Evolutionary conservation across 495 filamentous ascomycete genomes (phyloP), one percentile per base, ranked within the genome.

Genomic region (Aspergillus biplanus): DNA sequence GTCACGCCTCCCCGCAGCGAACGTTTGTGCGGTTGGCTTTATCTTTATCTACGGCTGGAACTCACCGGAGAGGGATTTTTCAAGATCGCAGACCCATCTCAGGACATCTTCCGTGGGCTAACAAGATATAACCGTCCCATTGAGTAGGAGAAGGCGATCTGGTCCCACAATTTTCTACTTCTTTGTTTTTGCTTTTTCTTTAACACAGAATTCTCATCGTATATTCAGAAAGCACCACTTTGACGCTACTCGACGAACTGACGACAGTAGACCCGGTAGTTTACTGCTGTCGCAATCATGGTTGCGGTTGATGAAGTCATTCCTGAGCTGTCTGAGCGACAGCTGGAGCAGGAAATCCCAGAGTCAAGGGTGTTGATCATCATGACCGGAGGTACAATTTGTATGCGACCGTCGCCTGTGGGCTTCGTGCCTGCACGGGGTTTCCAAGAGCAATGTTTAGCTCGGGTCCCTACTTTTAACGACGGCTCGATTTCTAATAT

Each of bases 361-460:
- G 93, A 97, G 73, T 91, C 91, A 0, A 81, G 92, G 59, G 90
- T 97, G 7, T 80, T 97, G 59, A 89, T 97, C 63, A 91, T 97
- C 76, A 94, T 94, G 85, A 97, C 93, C 13, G 93, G 95, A 52
- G 95, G 95, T 18, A 98, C 95, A 1, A 98, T 99, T 60, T 97
- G 93, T 76, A 99, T 99, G 95, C 84, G 86, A 69, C 85, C 82
- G 12, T 89, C 86, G 4, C 80, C 83, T 0, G 82, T 86, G 54
- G 90, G 87, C 7, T 80, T 90, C 57, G 74, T 90, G 8, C 90
- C 92, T 18, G 90, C 90, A 13, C 80, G 86, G 69, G 92, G 90
- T 0, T 99, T 99, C 69, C 82, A 97, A 33, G 82, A 96, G 46
- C 86, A 86, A 54, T 91, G 91, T 59, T 88, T 99, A 82, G 88